phyloP scores from a whole-genome alignment of 768 basidiomycete species.

The Cystobasidium onofrii region DNA sequence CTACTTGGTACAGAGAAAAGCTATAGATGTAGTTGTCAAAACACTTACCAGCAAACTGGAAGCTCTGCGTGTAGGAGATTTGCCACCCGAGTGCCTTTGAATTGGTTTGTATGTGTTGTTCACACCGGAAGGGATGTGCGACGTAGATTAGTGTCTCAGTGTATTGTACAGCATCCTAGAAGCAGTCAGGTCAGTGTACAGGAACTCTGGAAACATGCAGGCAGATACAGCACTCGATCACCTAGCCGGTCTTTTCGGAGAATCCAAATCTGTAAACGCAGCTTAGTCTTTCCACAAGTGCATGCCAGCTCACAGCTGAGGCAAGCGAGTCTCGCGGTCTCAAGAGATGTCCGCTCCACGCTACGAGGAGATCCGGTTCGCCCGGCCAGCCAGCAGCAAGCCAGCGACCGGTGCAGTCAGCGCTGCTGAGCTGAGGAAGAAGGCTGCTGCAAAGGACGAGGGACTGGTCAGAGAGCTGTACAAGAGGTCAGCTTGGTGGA shows the following conservation, averaged over 20 bases:
- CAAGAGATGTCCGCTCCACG: not conserved
- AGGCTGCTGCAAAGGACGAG: conserved; percentile 8
- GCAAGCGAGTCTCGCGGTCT: not conserved
- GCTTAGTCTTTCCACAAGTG: not conserved
- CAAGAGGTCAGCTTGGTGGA: not conserved
- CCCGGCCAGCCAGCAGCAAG: not conserved
- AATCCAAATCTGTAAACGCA: too few species aligned
- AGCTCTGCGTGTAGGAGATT: not conserved
- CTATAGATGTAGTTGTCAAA: not conserved
- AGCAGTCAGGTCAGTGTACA: too few species aligned
- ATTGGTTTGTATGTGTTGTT: not conserved
- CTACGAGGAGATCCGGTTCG: not conserved
- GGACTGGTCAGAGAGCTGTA: conserved; percentile 28
- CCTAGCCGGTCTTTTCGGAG: too few species aligned
- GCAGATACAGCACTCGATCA: too few species aligned
- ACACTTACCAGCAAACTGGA: conserved; percentile 14
- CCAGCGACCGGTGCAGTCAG: not conserved
- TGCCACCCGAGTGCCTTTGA: not conserved
- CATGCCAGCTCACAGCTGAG: not conserved
- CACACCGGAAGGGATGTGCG: too few species aligned
- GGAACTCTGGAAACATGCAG: too few species aligned
- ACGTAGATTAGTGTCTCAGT: too few species aligned
- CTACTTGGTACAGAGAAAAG: conserved; percentile 3
- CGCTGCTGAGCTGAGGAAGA: not conserved
- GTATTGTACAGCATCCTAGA: too few species aligned